Conservation (phyloP, 164 flowering plant genomes). For the Berberis thunbergii region DNA sequence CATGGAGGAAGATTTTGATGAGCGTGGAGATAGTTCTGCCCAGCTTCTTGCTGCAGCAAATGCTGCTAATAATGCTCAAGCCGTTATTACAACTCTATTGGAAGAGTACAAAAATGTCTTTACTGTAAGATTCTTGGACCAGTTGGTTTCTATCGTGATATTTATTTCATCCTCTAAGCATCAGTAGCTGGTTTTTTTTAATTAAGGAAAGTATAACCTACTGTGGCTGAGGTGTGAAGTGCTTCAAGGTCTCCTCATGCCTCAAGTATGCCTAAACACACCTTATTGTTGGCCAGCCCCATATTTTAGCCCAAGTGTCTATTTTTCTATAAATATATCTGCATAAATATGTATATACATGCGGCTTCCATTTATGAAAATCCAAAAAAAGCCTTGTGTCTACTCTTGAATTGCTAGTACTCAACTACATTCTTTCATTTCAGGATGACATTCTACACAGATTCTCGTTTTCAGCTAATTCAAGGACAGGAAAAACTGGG, state of each 20-base stretch:
- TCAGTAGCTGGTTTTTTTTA: too few species aligned
- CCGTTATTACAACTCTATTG: conserved; percentile 72
- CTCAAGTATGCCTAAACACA: too few species aligned
- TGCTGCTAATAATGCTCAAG: conserved; percentile 98
- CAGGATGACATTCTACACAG: conserved; percentile 81
- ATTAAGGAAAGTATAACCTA: too few species aligned
- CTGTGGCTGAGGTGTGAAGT: too few species aligned
- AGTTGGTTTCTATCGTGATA: neutral
- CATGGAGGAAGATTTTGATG: conserved; percentile 78
- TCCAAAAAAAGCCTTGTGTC: too few species aligned
- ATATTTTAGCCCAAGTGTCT: too few species aligned
- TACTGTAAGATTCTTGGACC: conserved; percentile 47
- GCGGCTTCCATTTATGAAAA: too few species aligned
- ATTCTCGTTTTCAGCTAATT: conserved; percentile 83
- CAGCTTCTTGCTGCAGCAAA: conserved; percentile 99
- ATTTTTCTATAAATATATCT: too few species aligned
- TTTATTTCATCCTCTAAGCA: too few species aligned
- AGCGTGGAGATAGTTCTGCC: conserved; percentile 74
- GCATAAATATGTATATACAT: too few species aligned
- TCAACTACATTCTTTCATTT: conserved; percentile 6
- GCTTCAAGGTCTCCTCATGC: too few species aligned
- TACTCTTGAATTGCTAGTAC: neutral
- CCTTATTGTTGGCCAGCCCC: too few species aligned
- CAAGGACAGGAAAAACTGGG: conserved; percentile 69
- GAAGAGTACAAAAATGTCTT: conserved; percentile 92